Conservation (phyloP, 192 early-diverging fungal genomes). For the Backusella parvicylindrica region DNA sequence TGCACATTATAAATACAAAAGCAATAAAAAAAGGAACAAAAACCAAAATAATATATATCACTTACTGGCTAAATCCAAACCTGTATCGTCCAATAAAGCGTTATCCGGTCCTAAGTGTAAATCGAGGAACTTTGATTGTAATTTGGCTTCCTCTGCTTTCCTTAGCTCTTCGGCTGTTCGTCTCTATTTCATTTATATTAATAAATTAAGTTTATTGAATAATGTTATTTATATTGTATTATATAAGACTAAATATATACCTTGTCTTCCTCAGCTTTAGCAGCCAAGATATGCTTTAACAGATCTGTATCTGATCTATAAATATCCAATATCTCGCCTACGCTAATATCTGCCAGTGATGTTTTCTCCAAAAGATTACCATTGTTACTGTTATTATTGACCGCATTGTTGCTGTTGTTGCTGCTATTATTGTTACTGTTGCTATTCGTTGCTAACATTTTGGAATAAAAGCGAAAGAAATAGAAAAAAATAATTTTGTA, state of each 20-base stretch:
- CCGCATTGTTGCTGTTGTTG: neutral
- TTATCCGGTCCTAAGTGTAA: constrained; percentile 5
- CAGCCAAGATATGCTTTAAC: constrained; percentile 22
- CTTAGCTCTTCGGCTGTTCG: constrained; percentile 30
- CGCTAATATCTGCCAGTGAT: neutral
- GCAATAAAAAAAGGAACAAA: neutral
- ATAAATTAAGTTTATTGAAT: constrained; percentile 5
- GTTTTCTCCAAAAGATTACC: neutral
- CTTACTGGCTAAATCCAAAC: constrained; percentile 10
- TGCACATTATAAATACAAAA: neutral
- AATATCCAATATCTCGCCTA: constrained; percentile 20
- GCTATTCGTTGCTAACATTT: neutral
- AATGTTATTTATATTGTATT: neutral
- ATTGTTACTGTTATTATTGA: neutral
- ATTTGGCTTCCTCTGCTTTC: constrained; percentile 23
- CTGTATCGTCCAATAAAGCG: constrained; percentile 7
- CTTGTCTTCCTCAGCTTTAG: constrained; percentile 32
- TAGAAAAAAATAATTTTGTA: neutral
- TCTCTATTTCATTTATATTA: constrained; percentile 17
- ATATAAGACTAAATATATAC: neutral
- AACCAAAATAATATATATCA: neutral
- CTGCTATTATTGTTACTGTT: neutral
- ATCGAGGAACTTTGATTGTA: constrained; percentile 28
- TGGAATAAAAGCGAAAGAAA: neutral
- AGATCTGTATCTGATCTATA: constrained; percentile 22